Percentiles rank a stretch among this genome's conserved stretches.
phyloP scores from a whole-genome alignment of 352 stramenopile genomes.

The Halophytophthora polymorphica region DNA sequence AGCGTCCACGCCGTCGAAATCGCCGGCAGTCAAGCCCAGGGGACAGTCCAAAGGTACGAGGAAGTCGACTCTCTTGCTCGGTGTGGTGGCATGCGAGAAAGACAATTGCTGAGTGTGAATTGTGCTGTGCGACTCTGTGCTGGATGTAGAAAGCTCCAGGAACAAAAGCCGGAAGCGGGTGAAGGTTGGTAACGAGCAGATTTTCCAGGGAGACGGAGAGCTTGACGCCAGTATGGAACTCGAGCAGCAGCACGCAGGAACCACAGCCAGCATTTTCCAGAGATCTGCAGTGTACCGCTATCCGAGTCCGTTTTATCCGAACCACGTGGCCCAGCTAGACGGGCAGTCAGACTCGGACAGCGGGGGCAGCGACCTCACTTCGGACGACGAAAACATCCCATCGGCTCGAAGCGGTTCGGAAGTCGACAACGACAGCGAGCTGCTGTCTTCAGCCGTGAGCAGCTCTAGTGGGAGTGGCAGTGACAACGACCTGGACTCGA shows the following conservation, averaged over 20 bases:
- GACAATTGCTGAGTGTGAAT: conserved; percentile 1
- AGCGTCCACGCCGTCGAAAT: conserved; percentile 25
- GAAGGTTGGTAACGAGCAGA: conserved; percentile 25
- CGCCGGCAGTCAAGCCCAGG: conserved; percentile 16
- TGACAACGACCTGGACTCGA: conserved; percentile 36
- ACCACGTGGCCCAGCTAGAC: conserved; percentile 39
- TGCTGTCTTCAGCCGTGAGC: conserved; percentile 40
- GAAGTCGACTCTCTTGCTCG: background rate
- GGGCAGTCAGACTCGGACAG: conserved; percentile 59
- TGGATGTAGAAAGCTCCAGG: conserved; percentile 1
- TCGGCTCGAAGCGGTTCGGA: conserved; percentile 34
- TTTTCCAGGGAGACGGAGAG: conserved; percentile 51
- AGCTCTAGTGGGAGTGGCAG: conserved; percentile 62
- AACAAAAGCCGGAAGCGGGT: conserved; percentile 20
- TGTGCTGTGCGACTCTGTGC: conserved; percentile 1
- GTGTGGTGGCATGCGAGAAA: background rate
- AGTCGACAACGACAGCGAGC: conserved; percentile 31
- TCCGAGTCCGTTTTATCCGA: conserved; percentile 12
- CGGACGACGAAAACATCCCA: conserved; percentile 49
- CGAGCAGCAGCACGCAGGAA: background rate
- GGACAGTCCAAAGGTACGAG: conserved; percentile 18
- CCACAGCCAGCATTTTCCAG: conserved; percentile 35
- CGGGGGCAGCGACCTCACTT: conserved; percentile 42
- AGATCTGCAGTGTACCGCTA: conserved; percentile 28
- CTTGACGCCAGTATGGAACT: conserved; percentile 20